Evolutionary conservation across 2,329 filamentous ascomycete species (phyloP), one percentile per base, ranked within the genome.

Genomic region (Fusarium sp.): DNA sequence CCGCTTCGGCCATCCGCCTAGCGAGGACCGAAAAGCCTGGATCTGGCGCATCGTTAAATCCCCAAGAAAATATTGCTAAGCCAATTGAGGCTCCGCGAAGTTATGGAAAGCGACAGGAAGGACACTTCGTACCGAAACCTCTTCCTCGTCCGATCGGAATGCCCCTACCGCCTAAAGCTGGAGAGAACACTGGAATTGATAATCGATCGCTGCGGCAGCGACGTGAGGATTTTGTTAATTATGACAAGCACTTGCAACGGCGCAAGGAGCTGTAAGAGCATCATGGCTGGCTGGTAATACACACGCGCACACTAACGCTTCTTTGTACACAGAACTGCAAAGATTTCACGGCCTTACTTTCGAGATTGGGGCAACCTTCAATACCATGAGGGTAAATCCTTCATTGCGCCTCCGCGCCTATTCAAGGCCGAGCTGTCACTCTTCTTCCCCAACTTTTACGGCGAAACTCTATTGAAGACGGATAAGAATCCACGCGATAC

Each of bases 401-500:
- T 98, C 84, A 86, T 96, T 58, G 91, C 94, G 26, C 96, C 96
- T 42, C 90, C 93, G 8, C 88, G 92, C n/a, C 88, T 96, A 55
- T 98, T 98, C 87, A 93, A 91, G 79, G 88, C 88, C 74, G 94
- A 97, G 44, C 88, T 91, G 58, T 93, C 96, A 10, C 89, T 98
- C 73, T 98, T 93, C 86, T 98, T 99, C 84, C 96, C 96, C 51
- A 99, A 99, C 84, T 87, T 99, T 66, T 89, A 89, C 81, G 96
- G 96, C 51, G 87, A 89, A 76, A 98, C 95, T 5, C 87, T 98
- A 36, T 84, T 89, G 62, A 90, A 89, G 75, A 84, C 84, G 56
- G 78, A 85, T 83, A 81, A 81, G 67, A 76, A 84, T 54, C 81
- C 86, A 48, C 84, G 83, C 63, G 90, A 97, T 83, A 98, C 95